These are phyloP conservation scores for Globisporangium heterothallicum DNA, from an alignment of 352 stramenopile genomes.

Conservation along the genomic window DNA sequence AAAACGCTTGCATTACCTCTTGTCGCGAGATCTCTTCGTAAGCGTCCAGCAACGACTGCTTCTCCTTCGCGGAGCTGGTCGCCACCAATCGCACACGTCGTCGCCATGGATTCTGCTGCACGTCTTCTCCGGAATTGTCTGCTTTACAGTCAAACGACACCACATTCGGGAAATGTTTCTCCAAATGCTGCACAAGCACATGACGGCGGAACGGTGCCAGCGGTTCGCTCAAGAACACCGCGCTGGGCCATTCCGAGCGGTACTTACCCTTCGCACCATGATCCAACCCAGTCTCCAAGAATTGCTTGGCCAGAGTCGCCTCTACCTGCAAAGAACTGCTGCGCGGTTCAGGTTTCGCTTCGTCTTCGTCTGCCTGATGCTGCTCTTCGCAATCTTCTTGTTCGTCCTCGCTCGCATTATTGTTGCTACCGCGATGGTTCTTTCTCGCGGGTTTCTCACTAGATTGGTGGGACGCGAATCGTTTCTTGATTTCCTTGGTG, in stretches of 20 bases:
- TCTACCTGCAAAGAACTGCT: neutral
- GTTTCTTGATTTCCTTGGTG: constrained; percentile 19
- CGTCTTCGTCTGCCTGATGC: no score
- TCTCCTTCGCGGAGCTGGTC: constrained; percentile 18
- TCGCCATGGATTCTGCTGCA: constrained; percentile 46
- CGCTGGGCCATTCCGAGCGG: constrained; percentile 17
- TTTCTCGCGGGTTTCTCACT: neutral
- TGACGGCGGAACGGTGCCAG: constrained; percentile 59
- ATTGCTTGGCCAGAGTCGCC: constrained; percentile 26
- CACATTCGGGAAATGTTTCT: constrained; percentile 33
- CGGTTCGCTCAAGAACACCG: constrained; percentile 50
- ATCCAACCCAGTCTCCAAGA: constrained; percentile 27
- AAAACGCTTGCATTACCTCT: no score
- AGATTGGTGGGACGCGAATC: constrained; percentile 4
- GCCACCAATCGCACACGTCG: constrained; percentile 51
- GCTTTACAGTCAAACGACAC: constrained; percentile 56
- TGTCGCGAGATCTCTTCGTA: constrained; percentile 25
- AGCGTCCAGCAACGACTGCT: constrained; percentile 25
- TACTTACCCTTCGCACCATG: constrained; percentile 9
- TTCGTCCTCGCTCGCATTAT: no score
- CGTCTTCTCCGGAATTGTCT: constrained; percentile 37
- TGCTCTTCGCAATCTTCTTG: neutral
- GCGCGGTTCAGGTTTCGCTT: neutral
- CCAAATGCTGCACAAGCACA: constrained; percentile 44
- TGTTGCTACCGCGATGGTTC: no score